Base-by-base conservation (phyloP, 169 alveolate species). In the Amoebophrya sp. region DNA sequence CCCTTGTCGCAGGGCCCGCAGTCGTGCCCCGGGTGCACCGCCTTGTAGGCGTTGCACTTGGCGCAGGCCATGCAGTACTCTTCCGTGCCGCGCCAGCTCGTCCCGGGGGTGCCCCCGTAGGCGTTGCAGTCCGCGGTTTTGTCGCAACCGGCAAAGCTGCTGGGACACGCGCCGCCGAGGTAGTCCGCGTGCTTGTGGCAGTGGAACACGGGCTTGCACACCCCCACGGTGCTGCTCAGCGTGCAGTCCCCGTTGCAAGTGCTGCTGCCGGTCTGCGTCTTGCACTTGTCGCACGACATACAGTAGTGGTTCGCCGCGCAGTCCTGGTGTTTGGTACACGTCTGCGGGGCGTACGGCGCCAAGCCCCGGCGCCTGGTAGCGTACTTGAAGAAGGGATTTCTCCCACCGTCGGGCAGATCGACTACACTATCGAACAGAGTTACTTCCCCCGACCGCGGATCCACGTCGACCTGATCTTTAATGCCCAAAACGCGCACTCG, bases 221-320 rank as follows among this genome's bases (percentile, higher is more conserved):
- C 35, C 7, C 83, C 83, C 10, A n/a, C 35, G 10, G 38, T 66
- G 83, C 35, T 12, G 1, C 10, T 25, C 35, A 0, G 38, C 29
- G 38, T 12, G 32, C 83, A 66, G 35, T 66, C 83, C 2, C 83
- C 83, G 1, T 18, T n/a, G 83, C 83, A 66, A 25, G 29, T n/a
- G 10, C 32, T 0, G 10, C 32, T 7, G 1, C 83, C 83, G 83
- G 83, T 66, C 10, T n/a, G 12, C 35, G 35, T 66, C 10, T n/a
- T 18, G 83, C 83, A 66, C 83, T 66, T 66, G 29, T 7, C 83
- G 83, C 83, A 66, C 32, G 32, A 7, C 83, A 66, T 66, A 25
- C 83, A 66, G 83, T 66, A 66, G 83, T 66, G 83, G 83, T 66
- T 66, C 83, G 83, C 83, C 32, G 38, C 12, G 18, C 83, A 66